A percentile compares a stretch with the other conserved stretches of the same genome.
Evolutionary conservation across 257 asterid species (phyloP).

Genomic region (Schizonepeta tenuifolia): DNA sequence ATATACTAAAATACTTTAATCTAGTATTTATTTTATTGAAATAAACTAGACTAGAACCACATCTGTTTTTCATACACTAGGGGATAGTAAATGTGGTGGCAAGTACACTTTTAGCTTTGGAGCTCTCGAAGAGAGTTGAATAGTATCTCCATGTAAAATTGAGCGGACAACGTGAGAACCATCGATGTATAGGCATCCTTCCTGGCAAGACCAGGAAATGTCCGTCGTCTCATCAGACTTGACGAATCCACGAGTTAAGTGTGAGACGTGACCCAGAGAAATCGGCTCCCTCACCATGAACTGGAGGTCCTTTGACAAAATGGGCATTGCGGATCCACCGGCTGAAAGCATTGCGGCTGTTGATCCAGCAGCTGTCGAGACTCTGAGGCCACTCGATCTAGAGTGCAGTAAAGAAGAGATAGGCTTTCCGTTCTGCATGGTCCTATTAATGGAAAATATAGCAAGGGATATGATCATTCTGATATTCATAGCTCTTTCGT

Average conservation of each 20-base stretch:
- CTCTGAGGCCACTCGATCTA: constrained; percentile 94
- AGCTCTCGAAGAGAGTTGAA: constrained; percentile 71
- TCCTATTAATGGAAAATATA: background rate
- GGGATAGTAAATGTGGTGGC: constrained; percentile 50
- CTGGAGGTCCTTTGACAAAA: constrained; percentile 79
- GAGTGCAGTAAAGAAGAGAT: constrained; percentile 58
- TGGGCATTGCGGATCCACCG: constrained; percentile 79
- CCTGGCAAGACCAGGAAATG: constrained; percentile 69
- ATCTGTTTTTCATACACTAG: constrained; percentile 15
- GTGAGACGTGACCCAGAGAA: constrained; percentile 39
- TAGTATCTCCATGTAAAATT: constrained; percentile 70
- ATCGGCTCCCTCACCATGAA: constrained; percentile 93
- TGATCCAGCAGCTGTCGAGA: constrained; percentile 92
- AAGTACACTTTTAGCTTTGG: constrained; percentile 69
- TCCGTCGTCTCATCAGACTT: constrained; percentile 60
- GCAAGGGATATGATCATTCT: background rate
- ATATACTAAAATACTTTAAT: background rate
- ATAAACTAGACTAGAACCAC: background rate
- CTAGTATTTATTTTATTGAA: background rate
- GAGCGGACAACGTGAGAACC: constrained; percentile 74
- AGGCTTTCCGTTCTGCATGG: background rate
- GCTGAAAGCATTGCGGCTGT: constrained; percentile 94
- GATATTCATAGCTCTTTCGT: no score
- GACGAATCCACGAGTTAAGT: constrained; percentile 55
- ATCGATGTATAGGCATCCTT: constrained; percentile 70